A percentile compares a stretch with the other conserved stretches of the same genome.
These are phyloP conservation scores for Acanthamoeba royreba DNA, from an alignment of 208 protist species.

Conservation along the genomic window DNA sequence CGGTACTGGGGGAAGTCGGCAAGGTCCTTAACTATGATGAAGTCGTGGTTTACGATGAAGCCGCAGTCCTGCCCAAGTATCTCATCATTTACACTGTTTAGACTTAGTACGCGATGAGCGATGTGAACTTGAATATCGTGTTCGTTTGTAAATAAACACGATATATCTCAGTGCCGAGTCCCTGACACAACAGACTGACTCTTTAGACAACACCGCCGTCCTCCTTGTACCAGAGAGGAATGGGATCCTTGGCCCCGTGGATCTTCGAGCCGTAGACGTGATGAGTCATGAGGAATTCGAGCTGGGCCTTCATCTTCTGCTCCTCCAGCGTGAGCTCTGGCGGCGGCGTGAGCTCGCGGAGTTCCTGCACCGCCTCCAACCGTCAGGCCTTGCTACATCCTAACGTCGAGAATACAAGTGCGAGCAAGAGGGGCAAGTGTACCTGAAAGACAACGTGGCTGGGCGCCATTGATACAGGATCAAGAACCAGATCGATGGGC, in stretches of 20 bases:
- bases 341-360: neutral
- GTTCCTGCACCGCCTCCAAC: neutral
- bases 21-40: neutral
- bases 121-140: no score
- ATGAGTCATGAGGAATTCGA: neutral
- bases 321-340: neutral
- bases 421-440: neutral
- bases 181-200: neutral
- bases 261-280: neutral
- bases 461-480: neutral
- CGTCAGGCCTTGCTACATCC: neutral
- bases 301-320: neutral
- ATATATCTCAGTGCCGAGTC: no score
- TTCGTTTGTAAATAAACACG: no score
- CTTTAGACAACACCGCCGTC: neutral
- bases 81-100: slow-evolving; percentile 25
- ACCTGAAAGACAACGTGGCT: neutral
- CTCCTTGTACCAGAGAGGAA: slow-evolving; percentile 21
- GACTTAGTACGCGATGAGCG: no score
- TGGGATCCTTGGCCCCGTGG: neutral
- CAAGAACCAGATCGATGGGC: neutral
- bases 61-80: neutral
- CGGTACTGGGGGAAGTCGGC: neutral
- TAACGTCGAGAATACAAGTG: neutral
- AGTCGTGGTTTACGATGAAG: neutral